phyloP scores from a whole-genome alignment of 169 alveolate genomes.

The Eimeria acervulina region DNA sequence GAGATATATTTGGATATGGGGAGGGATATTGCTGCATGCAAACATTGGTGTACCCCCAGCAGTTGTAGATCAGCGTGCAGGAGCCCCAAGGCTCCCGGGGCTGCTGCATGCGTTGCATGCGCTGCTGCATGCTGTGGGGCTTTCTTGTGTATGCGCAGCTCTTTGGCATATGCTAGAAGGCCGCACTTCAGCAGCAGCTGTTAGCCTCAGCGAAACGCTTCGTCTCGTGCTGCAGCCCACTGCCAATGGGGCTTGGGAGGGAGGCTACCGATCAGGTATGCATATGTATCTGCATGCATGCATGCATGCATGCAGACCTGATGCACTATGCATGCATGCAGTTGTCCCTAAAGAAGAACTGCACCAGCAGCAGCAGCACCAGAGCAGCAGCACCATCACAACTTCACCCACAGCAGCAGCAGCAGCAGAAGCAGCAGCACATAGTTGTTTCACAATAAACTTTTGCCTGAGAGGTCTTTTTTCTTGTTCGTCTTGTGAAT shows the following conservation, averaged over 20 bases:
- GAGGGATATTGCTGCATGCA: background rate
- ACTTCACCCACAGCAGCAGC: background rate
- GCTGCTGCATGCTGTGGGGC: background rate
- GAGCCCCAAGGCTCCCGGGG: too few species aligned
- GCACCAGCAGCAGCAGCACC: background rate
- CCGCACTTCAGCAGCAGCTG: constrained; percentile 80
- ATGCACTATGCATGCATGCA: background rate
- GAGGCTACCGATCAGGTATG: constrained; percentile 95
- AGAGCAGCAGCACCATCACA: too few species aligned
- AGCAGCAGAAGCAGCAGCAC: background rate
- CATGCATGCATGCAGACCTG: background rate
- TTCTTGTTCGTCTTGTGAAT: background rate
- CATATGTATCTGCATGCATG: background rate
- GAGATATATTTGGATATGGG: background rate
- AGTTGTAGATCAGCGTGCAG: too few species aligned
- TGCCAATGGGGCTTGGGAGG: constrained; percentile 91
- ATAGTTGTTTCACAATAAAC: too few species aligned
- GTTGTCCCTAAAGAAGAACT: too few species aligned
- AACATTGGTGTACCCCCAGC: background rate
- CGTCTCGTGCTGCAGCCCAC: constrained; percentile 95
- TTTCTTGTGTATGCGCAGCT: constrained; percentile 32
- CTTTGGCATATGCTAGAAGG: constrained; percentile 77
- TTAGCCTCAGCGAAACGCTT: constrained; percentile 84
- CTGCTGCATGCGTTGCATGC: background rate
- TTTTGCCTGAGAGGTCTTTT: background rate